phyloP scores from a whole-genome alignment of 31 red algal species.

The Porphyra umbilicalis region DNA sequence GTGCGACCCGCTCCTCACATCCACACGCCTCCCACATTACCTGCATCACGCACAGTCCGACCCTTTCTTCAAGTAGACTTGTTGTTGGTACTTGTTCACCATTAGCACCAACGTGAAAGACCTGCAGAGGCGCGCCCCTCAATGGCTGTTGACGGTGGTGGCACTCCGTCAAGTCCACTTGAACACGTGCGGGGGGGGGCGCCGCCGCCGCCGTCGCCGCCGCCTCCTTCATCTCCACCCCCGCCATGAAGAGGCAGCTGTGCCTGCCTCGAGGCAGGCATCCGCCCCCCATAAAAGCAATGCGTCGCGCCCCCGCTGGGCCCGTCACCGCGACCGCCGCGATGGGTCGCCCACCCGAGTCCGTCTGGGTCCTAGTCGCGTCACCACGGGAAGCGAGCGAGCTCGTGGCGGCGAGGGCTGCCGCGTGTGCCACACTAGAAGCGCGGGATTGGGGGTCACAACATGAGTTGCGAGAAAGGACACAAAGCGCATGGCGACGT shows the following conservation, averaged over 20 bases:
- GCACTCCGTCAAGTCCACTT: slow-evolving; percentile 36
- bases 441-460: too few species aligned
- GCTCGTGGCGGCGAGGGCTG: too few species aligned
- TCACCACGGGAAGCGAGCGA: slow-evolving; percentile 44
- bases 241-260: too few species aligned
- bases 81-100: slow-evolving; percentile 18
- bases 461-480: slow-evolving; percentile 51
- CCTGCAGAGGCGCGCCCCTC: background rate
- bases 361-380: slow-evolving; percentile 22
- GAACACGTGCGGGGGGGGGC: too few species aligned
- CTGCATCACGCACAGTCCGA: slow-evolving; percentile 17
- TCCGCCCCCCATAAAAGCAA: too few species aligned
- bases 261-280: too few species aligned
- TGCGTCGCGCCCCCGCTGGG: too few species aligned
- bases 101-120: too few species aligned
- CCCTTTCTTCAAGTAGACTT: slow-evolving; percentile 22
- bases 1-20: background rate
- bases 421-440: too few species aligned
- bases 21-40: slow-evolving; percentile 24
- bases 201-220: too few species aligned
- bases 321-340: too few species aligned
- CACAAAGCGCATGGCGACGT: slow-evolving; percentile 49
- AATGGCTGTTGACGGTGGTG: background rate
- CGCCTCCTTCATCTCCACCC: too few species aligned
- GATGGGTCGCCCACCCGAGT: slow-evolving; percentile 58